Base-by-base conservation (phyloP, 2,329 filamentous ascomycete species). In the Colletotrichum paranaense region DNA sequence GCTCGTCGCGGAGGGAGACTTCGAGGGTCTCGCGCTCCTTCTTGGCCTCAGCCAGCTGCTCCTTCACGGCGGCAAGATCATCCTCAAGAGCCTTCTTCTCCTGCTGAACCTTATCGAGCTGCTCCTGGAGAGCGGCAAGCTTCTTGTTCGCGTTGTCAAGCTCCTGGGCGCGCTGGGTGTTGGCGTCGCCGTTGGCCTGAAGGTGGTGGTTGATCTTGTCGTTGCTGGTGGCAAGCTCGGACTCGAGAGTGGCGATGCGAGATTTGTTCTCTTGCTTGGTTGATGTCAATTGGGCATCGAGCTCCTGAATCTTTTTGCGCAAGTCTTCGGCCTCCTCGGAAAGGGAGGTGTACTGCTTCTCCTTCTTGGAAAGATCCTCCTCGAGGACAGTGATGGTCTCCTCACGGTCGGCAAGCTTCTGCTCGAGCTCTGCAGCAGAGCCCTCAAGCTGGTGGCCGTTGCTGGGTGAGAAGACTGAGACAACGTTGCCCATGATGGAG, bases 331-430 rank as follows among this genome's bases (percentile, higher is more conserved):
- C 81, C 75, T 85, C 83, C 30, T 82, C 78, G 64, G 80, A 78
- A 60, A 80, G 68, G 62, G 76, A 73, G 49, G 74, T 80, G 77
- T 79, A 78, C 73, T 83, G 80, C 78, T 82, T 82, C 77, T 83
- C 81, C 78, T 83, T 83, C 79, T 81, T 81, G 72, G 78, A 76
- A 56, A 83, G 79, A 63, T 83, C 81, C 52, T 76, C 71, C 75
- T 80, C 77, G 76, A 81, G 77, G 62, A 80, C 75, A 38, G 78
- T 76, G 74, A 84, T 82, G 67, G 78, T 82, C 67, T 83, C 80
- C 68, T 83, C 80, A 53, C 80, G 78, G 75, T 85, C 83, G 76
- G 80, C 80, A 52, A 84, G 79, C 76, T 83, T 81, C 77, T 82
- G 81, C 77, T 83, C 81, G 60, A 84, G 79, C 56, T 78, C 78